Evolutionary conservation across 108 stramenopile species (phyloP).

Genomic region (Cyclotella choctawhatcheeana): DNA sequence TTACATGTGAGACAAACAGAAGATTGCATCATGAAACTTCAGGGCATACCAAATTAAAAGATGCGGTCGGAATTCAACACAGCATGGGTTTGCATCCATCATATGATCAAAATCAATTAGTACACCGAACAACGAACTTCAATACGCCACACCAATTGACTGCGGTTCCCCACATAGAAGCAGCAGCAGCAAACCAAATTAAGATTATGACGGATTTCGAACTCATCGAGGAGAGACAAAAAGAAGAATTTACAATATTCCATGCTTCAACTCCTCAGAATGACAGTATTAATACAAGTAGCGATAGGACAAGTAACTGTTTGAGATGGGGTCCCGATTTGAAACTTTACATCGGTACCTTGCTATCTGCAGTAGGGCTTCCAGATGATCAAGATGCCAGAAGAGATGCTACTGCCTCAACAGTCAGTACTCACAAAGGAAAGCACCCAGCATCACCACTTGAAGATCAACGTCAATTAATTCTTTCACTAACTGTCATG

Average conservation of each 20-base stretch:
- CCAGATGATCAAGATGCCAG: neutral
- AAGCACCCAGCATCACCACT: slow-evolving; percentile 26
- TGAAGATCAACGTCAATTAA: slow-evolving; percentile 42
- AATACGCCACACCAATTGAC: too few species aligned
- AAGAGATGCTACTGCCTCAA: neutral
- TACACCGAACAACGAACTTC: too few species aligned
- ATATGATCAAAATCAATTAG: slow-evolving; percentile 11
- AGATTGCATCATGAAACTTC: slow-evolving; percentile 29
- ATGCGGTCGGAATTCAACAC: too few species aligned
- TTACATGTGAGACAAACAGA: slow-evolving; percentile 49
- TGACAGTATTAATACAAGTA: neutral
- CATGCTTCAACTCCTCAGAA: slow-evolving; percentile 16
- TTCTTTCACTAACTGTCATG: slow-evolving; percentile 32
- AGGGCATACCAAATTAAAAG: too few species aligned
- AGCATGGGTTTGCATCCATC: too few species aligned
- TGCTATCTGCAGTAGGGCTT: slow-evolving; percentile 40
- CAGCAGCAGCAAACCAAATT: slow-evolving; percentile 3
- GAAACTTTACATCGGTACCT: slow-evolving; percentile 22
- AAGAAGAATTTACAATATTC: slow-evolving; percentile 39
- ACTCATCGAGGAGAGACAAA: slow-evolving; percentile 16
- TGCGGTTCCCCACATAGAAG: too few species aligned
- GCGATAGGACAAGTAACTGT: slow-evolving; percentile 6
- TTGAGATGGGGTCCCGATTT: slow-evolving; percentile 45
- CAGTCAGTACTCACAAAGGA: neutral
- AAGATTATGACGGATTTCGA: slow-evolving; percentile 14